Evolutionary conservation across 2,329 filamentous ascomycete genomes (phyloP), one percentile per base, ranked within the genome.

Genomic region (Ophiostoma fasciatum): DNA sequence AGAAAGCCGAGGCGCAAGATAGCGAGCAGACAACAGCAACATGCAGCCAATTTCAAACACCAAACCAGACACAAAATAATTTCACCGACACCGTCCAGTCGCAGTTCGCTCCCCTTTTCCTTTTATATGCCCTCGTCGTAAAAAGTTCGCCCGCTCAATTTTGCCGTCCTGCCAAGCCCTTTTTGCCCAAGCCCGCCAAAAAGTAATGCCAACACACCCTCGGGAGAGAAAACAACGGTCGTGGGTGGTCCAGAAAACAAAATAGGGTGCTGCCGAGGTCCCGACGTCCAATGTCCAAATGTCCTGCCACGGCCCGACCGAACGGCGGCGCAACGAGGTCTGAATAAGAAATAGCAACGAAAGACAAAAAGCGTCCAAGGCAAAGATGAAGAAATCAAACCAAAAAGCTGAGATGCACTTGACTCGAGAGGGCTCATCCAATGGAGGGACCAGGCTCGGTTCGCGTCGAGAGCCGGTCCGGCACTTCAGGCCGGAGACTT

Each of bases 401-500:
- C 5, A 13, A 17, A 36, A 31, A 5, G 23, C 4, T 21, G 15
- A 28, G 19, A 28, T n/a, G 20, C 25, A 31, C 23, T n/a, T n/a
- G n/a, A 13, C 5, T 13, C 31, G 26, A 19, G 27, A 20, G 20
- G 17, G 13, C 7, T 33, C 36, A 27, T 28, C 32, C 21, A 28
- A 35, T 31, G 23, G 37, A n/a, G n/a, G n/a, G n/a, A n/a, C n/a
- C n/a, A n/a, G n/a, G n/a, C n/a, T n/a, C n/a, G n/a, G n/a, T n/a
- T n/a, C n/a, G n/a, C n/a, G n/a, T n/a, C n/a, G n/a, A n/a, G n/a
- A n/a, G n/a, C n/a, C n/a, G n/a, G n/a, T n/a, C n/a, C n/a, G n/a
- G n/a, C n/a, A n/a, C 20, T 23, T 31, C 26, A 74, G 37, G 68
- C 68, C 28, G 71, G 68, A 28, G 69, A 74, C 59, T 74, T 74